Conservation (phyloP, 2,329 filamentous ascomycete genomes). For the Cladosporium sp. region DNA sequence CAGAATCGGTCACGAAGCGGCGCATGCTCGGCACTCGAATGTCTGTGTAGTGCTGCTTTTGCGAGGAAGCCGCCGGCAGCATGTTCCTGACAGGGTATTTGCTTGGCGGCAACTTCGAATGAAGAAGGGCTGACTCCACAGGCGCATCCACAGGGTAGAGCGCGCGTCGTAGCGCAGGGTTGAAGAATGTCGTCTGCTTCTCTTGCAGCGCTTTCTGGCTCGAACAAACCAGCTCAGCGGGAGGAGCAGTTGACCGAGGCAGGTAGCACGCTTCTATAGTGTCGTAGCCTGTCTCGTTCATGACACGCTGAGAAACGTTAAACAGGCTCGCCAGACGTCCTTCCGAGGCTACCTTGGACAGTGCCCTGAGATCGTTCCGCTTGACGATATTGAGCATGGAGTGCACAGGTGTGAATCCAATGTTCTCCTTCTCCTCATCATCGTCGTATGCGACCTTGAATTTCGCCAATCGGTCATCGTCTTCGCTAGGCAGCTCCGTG, state of each 20-base stretch:
- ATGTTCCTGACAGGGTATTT: slow-evolving; percentile 64
- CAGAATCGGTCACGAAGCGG: slow-evolving; percentile 95
- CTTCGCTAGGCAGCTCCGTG: slow-evolving; percentile 53
- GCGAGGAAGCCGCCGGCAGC: slow-evolving; percentile 75
- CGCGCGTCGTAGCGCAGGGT: slow-evolving; percentile 68
- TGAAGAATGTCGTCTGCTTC: slow-evolving; percentile 76
- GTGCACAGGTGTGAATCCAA: slow-evolving; percentile 66
- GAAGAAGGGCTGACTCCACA: slow-evolving; percentile 73
- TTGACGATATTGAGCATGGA: slow-evolving; percentile 79
- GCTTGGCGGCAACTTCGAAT: slow-evolving; percentile 66
- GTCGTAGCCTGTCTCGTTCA: slow-evolving; percentile 69
- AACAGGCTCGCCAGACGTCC: slow-evolving; percentile 74
- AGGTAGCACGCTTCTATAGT: slow-evolving; percentile 79
- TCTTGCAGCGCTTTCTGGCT: slow-evolving; percentile 65
- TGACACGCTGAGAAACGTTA: slow-evolving; percentile 70
- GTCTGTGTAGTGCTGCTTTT: slow-evolving; percentile 82
- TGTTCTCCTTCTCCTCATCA: slow-evolving; percentile 56
- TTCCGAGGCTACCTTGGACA: slow-evolving; percentile 69
- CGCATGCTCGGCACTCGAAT: slow-evolving; percentile 95
- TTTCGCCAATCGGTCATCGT: slow-evolving; percentile 59
- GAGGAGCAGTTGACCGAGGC: slow-evolving; percentile 79
- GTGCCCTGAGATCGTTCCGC: slow-evolving; percentile 63
- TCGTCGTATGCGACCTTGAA: slow-evolving; percentile 68
- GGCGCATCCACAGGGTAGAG: slow-evolving; percentile 66
- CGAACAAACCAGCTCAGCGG: slow-evolving; percentile 76